Percentiles rank a stretch among this genome's conserved stretches.
Conservation (phyloP, 345 rosid species). For the Camelina sativa region DNA sequence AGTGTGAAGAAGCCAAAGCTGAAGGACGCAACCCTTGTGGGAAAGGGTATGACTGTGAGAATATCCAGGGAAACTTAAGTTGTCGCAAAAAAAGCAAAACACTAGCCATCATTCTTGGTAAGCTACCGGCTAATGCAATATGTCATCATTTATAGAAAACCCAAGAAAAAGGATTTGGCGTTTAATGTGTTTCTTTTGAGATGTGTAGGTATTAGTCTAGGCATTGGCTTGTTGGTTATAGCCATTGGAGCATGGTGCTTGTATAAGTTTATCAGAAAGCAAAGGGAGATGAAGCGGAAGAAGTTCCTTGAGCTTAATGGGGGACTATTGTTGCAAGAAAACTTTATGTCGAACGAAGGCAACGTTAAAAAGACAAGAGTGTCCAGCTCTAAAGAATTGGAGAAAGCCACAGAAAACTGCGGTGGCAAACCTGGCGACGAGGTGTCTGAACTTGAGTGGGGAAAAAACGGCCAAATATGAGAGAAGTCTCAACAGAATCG, state of each 20-base stretch:
- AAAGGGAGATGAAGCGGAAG: slow-evolving; percentile 18
- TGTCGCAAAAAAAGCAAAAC: not conserved
- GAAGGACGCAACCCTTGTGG: slow-evolving; percentile 13
- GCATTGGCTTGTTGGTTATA: slow-evolving; percentile 38
- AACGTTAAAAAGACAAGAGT: slow-evolving; percentile 37
- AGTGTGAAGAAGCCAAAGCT: slow-evolving; percentile 20
- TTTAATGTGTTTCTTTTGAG: not conserved
- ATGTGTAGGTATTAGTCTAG: slow-evolving; percentile 20
- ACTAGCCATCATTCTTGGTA: slow-evolving; percentile 18
- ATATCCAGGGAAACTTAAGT: not conserved
- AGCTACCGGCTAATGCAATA: not conserved
- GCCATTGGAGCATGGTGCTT: slow-evolving; percentile 34
- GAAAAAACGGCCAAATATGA: slow-evolving; percentile 51
- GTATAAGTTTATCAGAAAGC: slow-evolving; percentile 33
- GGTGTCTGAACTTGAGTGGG: slow-evolving; percentile 47
- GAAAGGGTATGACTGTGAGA: slow-evolving; percentile 15
- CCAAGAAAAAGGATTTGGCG: not conserved
- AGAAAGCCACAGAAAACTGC: slow-evolving; percentile 14
- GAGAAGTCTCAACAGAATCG: slow-evolving; percentile 44
- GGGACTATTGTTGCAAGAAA: slow-evolving; percentile 50
- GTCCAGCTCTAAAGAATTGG: slow-evolving; percentile 44
- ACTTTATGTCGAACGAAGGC: slow-evolving; percentile 12
- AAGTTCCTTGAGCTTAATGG: slow-evolving; percentile 31
- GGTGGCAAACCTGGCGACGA: slow-evolving; percentile 44
- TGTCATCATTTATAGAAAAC: not conserved